These are phyloP conservation scores for Boletus rubropictus DNA, from an alignment of 768 basidiomycete species.

Conservation along the genomic window DNA sequence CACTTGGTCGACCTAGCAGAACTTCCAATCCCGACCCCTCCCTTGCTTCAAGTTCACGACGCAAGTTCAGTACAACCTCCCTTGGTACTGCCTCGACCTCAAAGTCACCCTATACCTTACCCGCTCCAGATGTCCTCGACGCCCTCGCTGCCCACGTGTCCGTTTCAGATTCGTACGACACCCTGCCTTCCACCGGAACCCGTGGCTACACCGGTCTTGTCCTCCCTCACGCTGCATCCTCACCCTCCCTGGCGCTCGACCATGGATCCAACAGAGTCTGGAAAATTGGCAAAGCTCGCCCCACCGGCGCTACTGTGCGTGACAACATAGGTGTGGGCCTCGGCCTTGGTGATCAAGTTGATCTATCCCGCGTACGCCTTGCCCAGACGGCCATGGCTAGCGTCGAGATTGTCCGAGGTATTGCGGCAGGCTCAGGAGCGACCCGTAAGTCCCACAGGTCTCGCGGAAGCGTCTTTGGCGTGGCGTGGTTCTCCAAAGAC, in stretches of 20 bases:
- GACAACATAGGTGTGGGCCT: slow-evolving; percentile 25
- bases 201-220: slow-evolving; percentile 52
- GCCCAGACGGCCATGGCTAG: slow-evolving; percentile 89
- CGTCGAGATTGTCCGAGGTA: slow-evolving; percentile 67
- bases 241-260: slow-evolving; percentile 15
- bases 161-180: slow-evolving; percentile 20
- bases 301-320: slow-evolving; percentile 12
- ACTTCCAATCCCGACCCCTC: slow-evolving; percentile 1
- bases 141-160: slow-evolving; percentile 30
- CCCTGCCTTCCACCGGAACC: slow-evolving; percentile 45
- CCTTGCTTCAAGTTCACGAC: slow-evolving; percentile 6
- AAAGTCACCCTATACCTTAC: slow-evolving; percentile 28
- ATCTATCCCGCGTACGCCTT: slow-evolving; percentile 69
- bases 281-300: slow-evolving; percentile 18
- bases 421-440: slow-evolving; percentile 26
- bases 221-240: slow-evolving; percentile 38
- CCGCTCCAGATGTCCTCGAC: slow-evolving; percentile 28
- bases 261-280: slow-evolving; percentile 19
- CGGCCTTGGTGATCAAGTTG: slow-evolving; percentile 46
- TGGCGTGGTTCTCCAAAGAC: slow-evolving; percentile 30
- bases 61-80: slow-evolving; percentile 11
- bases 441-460: slow-evolving; percentile 16
- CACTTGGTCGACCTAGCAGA: background rate
- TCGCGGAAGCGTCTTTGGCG: slow-evolving; percentile 22
- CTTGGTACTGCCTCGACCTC: slow-evolving; percentile 20